A percentile compares a stretch with the other conserved stretches of the same genome.
phyloP scores from a whole-genome alignment of 768 basidiomycete species.

The Boletus insuetus region DNA sequence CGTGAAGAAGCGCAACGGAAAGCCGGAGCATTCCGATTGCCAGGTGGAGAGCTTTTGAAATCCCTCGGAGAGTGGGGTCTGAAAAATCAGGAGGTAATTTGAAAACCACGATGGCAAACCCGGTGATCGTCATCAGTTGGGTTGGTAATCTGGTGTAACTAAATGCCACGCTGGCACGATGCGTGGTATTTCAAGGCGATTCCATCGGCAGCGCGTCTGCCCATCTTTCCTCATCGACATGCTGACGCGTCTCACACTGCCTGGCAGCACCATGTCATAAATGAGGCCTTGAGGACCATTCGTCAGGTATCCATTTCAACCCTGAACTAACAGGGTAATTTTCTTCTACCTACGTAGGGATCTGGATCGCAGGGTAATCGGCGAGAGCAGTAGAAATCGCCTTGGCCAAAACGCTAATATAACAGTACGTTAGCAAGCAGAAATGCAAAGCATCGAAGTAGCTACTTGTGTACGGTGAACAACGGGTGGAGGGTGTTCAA shows the following conservation, averaged over 20 bases:
- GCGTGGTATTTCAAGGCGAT: too few relatives aligned
- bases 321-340: too few relatives aligned
- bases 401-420: slow-evolving; percentile 46
- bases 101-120: slow-evolving; percentile 40
- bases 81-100: slow-evolving; percentile 29
- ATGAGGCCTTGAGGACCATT: too few relatives aligned
- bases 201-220: slow-evolving; percentile 3
- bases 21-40: slow-evolving; percentile 42
- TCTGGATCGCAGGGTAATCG: slow-evolving; percentile 22
- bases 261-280: too few relatives aligned
- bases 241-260: too few relatives aligned
- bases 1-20: slow-evolving; percentile 41
- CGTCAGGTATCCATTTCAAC: too few relatives aligned
- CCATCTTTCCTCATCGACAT: too few relatives aligned
- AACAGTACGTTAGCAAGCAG: background rate
- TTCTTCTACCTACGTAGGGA: slow-evolving; percentile 4
- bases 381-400: slow-evolving; percentile 47
- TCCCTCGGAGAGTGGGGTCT: slow-evolving; percentile 29
- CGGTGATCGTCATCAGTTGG: slow-evolving; percentile 41
- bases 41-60: slow-evolving; percentile 32
- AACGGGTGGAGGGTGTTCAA: slow-evolving; percentile 58
- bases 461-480: slow-evolving; percentile 62
- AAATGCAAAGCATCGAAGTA: background rate
- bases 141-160: background rate
- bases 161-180: too few relatives aligned